Base-by-base conservation (phyloP, 2,329 filamentous ascomycete genomes). In the Penicillium occitanis region DNA sequence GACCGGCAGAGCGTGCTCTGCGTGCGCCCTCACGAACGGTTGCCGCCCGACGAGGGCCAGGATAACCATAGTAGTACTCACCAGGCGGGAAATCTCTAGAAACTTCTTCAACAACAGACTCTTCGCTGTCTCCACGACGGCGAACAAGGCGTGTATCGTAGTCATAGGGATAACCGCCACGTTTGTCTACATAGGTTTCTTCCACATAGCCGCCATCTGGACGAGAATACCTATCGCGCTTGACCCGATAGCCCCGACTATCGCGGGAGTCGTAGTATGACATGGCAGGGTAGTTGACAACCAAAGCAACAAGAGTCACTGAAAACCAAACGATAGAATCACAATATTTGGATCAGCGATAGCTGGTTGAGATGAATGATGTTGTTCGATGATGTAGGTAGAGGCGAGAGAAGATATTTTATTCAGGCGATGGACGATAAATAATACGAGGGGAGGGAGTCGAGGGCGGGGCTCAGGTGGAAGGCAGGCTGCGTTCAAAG, bases 11-110 rank as follows among this genome's bases (percentile, higher is more conserved):
- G 61, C 76, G 76, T 10, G 79, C 74, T 64, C 77, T 75, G 53
- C 76, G 76, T 66, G 76, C 71, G 40, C 71, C 72, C 59, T 79
- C 77, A 59, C 75, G 75, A 53, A 74, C 73, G 8, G 75, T 73
- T 55, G 73, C 71, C 40, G 71, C 71, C 44, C 74, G 67, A 48
- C 71, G 68, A 5, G 57, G 69, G 57, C 68, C 69, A 51, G 72
- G 72, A 11, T 69, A 72, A 57, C 71, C 76, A 64, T 78, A 75
- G 63, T 70, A 73, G 65, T 77, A 76, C 44, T 85, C 88, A 5
- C 89, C 90, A 6, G 92, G 91, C 37, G 91, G 91, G 73, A 96
- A 96, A 71, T 96, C 91, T 70, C 92, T 88, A 69, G 88, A 87
- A 67, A 96, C 88, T 79, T 96, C 91, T 79, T 97, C 93, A 74